Conservation (phyloP, 2,329 filamentous ascomycete genomes). For the Stemphylium beticola region DNA sequence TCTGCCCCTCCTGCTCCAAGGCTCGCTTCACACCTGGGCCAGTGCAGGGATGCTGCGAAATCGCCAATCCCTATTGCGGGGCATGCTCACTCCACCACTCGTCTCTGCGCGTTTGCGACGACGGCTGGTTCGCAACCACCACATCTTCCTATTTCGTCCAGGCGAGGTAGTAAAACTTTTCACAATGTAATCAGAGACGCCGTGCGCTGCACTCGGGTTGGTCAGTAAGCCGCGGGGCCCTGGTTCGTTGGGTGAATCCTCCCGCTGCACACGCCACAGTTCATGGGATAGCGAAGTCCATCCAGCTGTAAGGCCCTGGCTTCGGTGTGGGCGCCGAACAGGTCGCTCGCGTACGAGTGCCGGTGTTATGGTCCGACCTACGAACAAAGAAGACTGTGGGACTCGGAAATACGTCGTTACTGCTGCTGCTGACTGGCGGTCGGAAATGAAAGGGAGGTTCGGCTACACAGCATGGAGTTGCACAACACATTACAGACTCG, state of each 20-base stretch:
- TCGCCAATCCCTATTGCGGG: conserved; percentile 4
- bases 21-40: conserved; percentile 9
- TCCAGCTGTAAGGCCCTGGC: conserved; percentile 1
- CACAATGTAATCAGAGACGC: neutral
- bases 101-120: neutral
- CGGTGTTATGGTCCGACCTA: neutral
- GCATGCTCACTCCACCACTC: neutral
- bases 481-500: neutral
- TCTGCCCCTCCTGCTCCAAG: conserved; percentile 19
- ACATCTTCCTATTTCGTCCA: neutral
- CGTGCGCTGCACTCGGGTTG: neutral
- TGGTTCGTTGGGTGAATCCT: conserved; percentile 21
- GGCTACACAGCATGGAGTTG: neutral
- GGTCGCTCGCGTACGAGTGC: neutral
- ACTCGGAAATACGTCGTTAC: neutral
- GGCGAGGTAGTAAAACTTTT: neutral
- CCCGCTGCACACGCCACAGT: conserved; percentile 22
- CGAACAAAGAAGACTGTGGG: neutral
- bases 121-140: neutral
- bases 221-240: conserved; percentile 6
- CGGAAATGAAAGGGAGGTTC: neutral
- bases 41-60: neutral
- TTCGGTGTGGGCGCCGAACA: neutral
- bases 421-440: conserved; percentile 1
- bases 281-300: neutral